Evolutionary conservation across 495 filamentous ascomycete species (phyloP).

Genomic region (Penicillium macrosclerotiorum): DNA sequence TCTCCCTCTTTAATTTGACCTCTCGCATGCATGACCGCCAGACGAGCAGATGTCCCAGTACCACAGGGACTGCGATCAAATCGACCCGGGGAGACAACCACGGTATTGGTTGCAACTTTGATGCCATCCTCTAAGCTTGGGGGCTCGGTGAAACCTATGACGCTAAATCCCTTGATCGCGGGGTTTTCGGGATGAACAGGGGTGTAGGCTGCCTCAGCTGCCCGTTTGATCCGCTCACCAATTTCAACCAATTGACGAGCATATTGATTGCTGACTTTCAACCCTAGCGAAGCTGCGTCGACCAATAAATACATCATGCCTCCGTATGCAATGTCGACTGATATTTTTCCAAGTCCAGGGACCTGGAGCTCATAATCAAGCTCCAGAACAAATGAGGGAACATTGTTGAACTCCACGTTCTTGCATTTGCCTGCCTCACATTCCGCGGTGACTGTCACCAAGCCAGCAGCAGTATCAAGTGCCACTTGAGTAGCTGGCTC

Average conservation of each 20-base stretch:
- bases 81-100: slow-evolving; percentile 35
- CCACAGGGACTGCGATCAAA: slow-evolving; percentile 40
- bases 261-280: slow-evolving; percentile 20
- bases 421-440: slow-evolving; percentile 36
- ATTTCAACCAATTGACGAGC: slow-evolving; percentile 22
- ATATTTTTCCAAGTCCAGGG: slow-evolving; percentile 25
- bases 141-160: slow-evolving; percentile 27
- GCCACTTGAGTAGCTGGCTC: slow-evolving; percentile 28
- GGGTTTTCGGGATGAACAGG: slow-evolving; percentile 36
- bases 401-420: slow-evolving; percentile 33
- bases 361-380: slow-evolving; percentile 31
- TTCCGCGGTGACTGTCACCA: slow-evolving; percentile 30
- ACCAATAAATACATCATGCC: slow-evolving; percentile 39
- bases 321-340: slow-evolving; percentile 34
- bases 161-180: slow-evolving; percentile 27
- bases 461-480: slow-evolving; percentile 32
- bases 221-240: slow-evolving; percentile 33
- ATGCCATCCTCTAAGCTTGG: slow-evolving; percentile 11
- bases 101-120: slow-evolving; percentile 27
- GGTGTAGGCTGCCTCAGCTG: slow-evolving; percentile 19
- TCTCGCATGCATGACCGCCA: slow-evolving; percentile 32
- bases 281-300: slow-evolving; percentile 24
- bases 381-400: slow-evolving; percentile 33
- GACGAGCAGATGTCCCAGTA: slow-evolving; percentile 34
- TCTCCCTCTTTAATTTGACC: slow-evolving; percentile 26